Conservation (phyloP, 257 asterid genomes). For the Nyctanthes arbortristis region DNA sequence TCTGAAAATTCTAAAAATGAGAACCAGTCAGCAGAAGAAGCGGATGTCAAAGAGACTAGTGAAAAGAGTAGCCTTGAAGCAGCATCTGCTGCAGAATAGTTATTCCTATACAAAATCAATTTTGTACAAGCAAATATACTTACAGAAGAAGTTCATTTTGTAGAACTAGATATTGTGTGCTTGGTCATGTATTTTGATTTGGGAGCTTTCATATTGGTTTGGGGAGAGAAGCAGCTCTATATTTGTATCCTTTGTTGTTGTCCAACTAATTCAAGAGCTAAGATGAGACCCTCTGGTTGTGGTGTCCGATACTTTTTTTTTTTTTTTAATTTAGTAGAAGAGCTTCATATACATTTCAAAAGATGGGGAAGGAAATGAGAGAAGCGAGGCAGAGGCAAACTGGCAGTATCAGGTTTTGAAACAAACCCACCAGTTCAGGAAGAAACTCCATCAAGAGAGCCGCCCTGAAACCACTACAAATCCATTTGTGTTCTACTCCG, state of each 20-base stretch:
- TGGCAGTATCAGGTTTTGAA: no score
- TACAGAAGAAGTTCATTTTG: background rate
- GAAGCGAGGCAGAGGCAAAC: no score
- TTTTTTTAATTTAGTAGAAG: no score
- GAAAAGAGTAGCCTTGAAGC: conserved; percentile 36
- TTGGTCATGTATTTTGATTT: background rate
- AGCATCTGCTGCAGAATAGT: conserved; percentile 33
- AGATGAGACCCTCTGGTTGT: no score
- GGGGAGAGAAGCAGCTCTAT: conserved; percentile 11
- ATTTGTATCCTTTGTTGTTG: conserved; percentile 3
- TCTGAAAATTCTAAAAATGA: conserved; percentile 53
- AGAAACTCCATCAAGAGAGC: no score
- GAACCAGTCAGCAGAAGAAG: conserved; percentile 35
- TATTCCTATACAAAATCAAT: conserved; percentile 28
- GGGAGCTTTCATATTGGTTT: conserved; percentile 13
- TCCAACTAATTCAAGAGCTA: conserved; percentile 13
- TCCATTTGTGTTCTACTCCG: no score
- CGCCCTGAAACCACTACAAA: no score
- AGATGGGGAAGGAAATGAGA: no score
- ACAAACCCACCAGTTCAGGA: no score
- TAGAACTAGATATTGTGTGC: conserved; percentile 20
- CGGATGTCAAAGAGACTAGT: conserved; percentile 31
- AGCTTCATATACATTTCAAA: no score
- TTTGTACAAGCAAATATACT: conserved; percentile 25
- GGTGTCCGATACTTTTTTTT: no score